Conservation (phyloP, 176 grass and related monocot genomes). For the Aegilops sharonensis region DNA sequence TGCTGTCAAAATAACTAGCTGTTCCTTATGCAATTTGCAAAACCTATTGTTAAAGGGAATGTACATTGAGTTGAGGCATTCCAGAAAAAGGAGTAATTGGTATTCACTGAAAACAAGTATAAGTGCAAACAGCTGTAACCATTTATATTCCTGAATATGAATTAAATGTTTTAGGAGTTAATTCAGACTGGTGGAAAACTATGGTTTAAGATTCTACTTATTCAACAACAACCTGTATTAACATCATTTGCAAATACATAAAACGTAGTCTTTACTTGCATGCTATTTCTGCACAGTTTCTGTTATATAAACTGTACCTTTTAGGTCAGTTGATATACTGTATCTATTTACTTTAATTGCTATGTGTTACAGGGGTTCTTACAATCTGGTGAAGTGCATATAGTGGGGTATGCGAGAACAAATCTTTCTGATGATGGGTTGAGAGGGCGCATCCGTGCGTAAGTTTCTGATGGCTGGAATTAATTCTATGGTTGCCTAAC, state of each 20-base stretch:
- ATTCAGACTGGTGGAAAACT: slow-evolving; percentile 20
- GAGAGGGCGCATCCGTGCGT: slow-evolving; percentile 80
- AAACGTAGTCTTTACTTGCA: slow-evolving; percentile 4
- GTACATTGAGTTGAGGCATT: slow-evolving; percentile 11
- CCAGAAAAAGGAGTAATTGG: background rate
- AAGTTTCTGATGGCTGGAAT: slow-evolving; percentile 38
- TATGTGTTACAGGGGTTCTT: slow-evolving; percentile 63
- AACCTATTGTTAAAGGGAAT: slow-evolving; percentile 7
- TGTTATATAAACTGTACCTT: background rate
- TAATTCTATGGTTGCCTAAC: slow-evolving; percentile 11
- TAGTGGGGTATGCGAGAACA: slow-evolving; percentile 94
- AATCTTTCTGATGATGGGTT: slow-evolving; percentile 89
- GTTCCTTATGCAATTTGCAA: background rate
- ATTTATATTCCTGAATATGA: background rate
- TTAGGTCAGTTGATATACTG: background rate
- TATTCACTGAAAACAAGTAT: slow-evolving; percentile 6
- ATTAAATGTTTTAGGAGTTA: background rate
- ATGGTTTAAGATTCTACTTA: slow-evolving; percentile 19
- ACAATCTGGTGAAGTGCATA: slow-evolving; percentile 75
- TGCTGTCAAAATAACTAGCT: slow-evolving; percentile 36
- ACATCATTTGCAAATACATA: background rate
- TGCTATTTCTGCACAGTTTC: background rate
- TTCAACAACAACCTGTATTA: background rate
- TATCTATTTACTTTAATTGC: slow-evolving; percentile 14
- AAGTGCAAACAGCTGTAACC: background rate